Evolutionary conservation across 75 land plant species (phyloP).

Genomic region (Pinus tabuliformis): DNA sequence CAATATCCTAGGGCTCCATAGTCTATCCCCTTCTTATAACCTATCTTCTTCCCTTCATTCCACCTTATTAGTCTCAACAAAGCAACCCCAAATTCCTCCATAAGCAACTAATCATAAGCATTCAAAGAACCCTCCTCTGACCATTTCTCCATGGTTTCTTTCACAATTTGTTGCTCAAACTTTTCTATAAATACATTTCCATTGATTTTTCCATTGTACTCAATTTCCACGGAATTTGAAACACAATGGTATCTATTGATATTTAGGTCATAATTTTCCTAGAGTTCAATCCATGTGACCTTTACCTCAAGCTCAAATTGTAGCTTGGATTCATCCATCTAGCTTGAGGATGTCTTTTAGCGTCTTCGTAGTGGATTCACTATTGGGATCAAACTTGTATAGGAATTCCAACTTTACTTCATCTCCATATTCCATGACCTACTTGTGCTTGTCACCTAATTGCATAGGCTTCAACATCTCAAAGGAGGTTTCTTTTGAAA

Average conservation of each 20-base stretch:
- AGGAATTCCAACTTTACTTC: slow-evolving; percentile 25
- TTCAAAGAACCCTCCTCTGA: slow-evolving; percentile 58
- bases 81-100: slow-evolving; percentile 70
- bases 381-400: slow-evolving; percentile 47
- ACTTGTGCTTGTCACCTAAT: background rate
- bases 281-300: background rate
- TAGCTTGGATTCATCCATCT: background rate
- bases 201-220: background rate
- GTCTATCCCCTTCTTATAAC: slow-evolving; percentile 40
- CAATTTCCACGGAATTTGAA: background rate
- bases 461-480: background rate
- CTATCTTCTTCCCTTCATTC: slow-evolving; percentile 65
- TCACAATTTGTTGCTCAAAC: slow-evolving; percentile 19
- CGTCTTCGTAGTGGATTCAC: background rate
- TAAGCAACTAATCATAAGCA: slow-evolving; percentile 47
- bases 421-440: background rate
- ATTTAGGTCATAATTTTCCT: slow-evolving; percentile 27
- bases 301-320: slow-evolving; percentile 12
- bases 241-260: background rate
- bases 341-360: slow-evolving; percentile 31
- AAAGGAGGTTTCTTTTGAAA: slow-evolving; percentile 18
- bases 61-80: slow-evolving; percentile 75
- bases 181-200: background rate
- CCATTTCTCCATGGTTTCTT: slow-evolving; percentile 38
- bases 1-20: slow-evolving; percentile 19